Percentiles rank a stretch among this genome's conserved stretches.
Conservation (phyloP, 225 moss, liverwort and hornwort species). For the Bryum argenteum region DNA sequence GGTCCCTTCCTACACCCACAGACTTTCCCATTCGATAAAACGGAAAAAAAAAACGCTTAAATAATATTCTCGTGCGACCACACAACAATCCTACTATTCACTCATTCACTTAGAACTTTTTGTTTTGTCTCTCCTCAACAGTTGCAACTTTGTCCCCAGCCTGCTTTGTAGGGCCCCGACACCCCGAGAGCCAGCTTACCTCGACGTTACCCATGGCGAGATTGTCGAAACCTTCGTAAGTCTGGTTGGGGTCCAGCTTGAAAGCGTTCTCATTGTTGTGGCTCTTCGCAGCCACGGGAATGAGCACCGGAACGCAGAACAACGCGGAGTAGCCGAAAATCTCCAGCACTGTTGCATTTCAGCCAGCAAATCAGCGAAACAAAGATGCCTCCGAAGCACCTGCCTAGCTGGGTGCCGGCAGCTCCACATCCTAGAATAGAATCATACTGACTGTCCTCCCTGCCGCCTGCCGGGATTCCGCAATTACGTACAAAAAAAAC, state of each 20-base stretch:
- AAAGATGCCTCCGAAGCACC: constrained; percentile 19
- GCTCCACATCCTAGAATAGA: background rate
- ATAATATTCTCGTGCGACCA: background rate
- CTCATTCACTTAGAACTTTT: no score
- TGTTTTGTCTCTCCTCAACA: no score
- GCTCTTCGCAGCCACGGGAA: constrained; percentile 58
- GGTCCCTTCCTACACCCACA: constrained; percentile 30
- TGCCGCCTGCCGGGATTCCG: background rate
- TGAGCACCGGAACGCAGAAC: constrained; percentile 56
- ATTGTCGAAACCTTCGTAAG: constrained; percentile 55
- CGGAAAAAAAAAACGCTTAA: background rate
- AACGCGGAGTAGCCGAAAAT: constrained; percentile 55
- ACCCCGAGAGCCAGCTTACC: constrained; percentile 26
- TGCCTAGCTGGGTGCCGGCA: background rate
- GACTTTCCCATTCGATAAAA: background rate
- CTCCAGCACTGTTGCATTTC: constrained; percentile 47
- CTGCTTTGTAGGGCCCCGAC: no score
- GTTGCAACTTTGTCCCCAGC: no score
- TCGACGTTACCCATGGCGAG: constrained; percentile 65
- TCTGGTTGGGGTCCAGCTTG: constrained; percentile 41
- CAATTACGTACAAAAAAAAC: no score
- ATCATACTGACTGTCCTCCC: background rate
- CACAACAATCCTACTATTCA: no score
- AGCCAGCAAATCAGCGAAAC: background rate
- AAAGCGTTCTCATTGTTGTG: constrained; percentile 28